A percentile compares a stretch with the other conserved stretches of the same genome.
phyloP scores from a whole-genome alignment of 768 basidiomycete genomes.

The Lyophyllum atratum region DNA sequence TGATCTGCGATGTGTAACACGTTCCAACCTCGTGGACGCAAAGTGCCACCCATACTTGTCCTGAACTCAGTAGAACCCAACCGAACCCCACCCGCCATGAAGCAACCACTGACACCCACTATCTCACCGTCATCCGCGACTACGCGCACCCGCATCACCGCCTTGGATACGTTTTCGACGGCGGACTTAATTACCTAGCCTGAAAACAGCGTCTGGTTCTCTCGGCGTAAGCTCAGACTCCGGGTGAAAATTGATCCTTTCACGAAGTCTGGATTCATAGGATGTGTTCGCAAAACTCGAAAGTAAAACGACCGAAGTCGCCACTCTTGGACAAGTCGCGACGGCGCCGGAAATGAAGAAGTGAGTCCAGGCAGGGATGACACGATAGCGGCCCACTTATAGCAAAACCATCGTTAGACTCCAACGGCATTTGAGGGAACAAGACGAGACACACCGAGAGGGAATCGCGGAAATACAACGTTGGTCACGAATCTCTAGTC shows the following conservation, averaged over 20 bases:
- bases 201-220: conserved; percentile 31
- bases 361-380: conserved; percentile 27
- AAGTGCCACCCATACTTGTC: neutral
- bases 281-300: conserved; percentile 45
- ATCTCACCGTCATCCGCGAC: conserved; percentile 6
- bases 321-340: conserved; percentile 38
- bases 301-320: conserved; percentile 44
- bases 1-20: conserved; percentile 15
- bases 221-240: conserved; percentile 27
- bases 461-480: conserved; percentile 53
- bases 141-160: conserved; percentile 9
- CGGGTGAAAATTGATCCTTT: neutral
- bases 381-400: neutral
- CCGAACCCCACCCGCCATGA: conserved; percentile 1
- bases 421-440: conserved; percentile 40
- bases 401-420: conserved; percentile 35
- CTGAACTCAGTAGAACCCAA: conserved; percentile 9
- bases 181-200: conserved; percentile 15
- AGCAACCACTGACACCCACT: conserved; percentile 21
- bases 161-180: conserved; percentile 13
- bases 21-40: conserved; percentile 17
- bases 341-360: conserved; percentile 40
- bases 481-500: conserved; percentile 19
- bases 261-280: conserved; percentile 26
- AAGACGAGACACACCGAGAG: conserved; percentile 44